Conservation (phyloP, 345 rosid genomes). For the Hypericum androsaemum region DNA sequence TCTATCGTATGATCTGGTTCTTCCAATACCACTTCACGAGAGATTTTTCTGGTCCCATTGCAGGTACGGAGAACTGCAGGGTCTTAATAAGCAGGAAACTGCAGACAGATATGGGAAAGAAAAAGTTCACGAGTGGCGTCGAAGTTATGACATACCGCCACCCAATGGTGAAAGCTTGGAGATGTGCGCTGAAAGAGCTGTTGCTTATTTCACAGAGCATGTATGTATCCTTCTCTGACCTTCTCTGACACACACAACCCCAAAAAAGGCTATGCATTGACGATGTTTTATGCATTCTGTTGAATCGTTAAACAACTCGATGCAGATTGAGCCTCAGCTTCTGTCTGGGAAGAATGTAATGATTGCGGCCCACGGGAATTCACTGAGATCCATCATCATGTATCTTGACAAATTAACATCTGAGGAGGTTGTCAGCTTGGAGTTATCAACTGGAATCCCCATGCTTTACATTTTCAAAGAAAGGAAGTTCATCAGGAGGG, state of each 20-base stretch:
- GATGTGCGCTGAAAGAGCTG: conserved; percentile 98
- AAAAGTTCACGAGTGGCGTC: conserved; percentile 92
- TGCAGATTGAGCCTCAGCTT: conserved; percentile 88
- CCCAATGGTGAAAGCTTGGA: conserved; percentile 98
- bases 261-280: neutral
- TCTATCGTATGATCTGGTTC: neutral
- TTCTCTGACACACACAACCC: conserved; percentile 3
- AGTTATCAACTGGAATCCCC: conserved; percentile 86
- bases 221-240: conserved; percentile 14
- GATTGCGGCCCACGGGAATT: conserved; percentile 98
- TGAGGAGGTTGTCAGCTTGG: conserved; percentile 84
- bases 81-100: conserved; percentile 93
- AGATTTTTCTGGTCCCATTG: neutral
- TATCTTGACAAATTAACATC: conserved; percentile 91
- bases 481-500: conserved; percentile 77
- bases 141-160: conserved; percentile 92
- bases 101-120: conserved; percentile 89
- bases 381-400: conserved; percentile 90
- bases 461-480: conserved; percentile 90
- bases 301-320: conserved; percentile 6
- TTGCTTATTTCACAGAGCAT: conserved; percentile 48
- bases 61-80: conserved; percentile 97
- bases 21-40: neutral
- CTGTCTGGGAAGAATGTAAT: conserved; percentile 66
- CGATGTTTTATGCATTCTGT: conserved; percentile 1